Evolutionary conservation across 2,329 filamentous ascomycete genomes (phyloP).

Genomic region (Rosellinia necatrix): DNA sequence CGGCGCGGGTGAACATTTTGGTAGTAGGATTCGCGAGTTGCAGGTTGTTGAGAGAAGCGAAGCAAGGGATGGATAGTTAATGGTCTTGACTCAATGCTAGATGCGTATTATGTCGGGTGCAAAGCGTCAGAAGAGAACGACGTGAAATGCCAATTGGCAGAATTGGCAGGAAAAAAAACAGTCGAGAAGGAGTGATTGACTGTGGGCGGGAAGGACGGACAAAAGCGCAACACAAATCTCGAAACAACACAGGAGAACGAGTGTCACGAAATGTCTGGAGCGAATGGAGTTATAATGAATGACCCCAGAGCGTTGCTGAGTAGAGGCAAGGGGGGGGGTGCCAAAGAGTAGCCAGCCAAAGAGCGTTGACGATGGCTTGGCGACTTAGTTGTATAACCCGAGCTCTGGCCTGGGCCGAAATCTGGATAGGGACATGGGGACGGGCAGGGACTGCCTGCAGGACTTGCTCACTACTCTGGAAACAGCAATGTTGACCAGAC

Average conservation of each 20-base stretch:
- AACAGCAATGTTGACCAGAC: neutral
- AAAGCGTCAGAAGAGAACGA: slow-evolving; percentile 13
- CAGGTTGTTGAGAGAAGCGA: slow-evolving; percentile 3
- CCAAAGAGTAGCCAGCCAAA: neutral
- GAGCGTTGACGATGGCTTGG: slow-evolving; percentile 20
- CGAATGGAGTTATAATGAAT: slow-evolving; percentile 14
- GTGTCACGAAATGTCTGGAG: slow-evolving; percentile 17
- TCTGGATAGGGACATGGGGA: too few species aligned
- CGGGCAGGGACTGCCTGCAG: too few species aligned
- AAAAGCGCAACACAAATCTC: slow-evolving; percentile 16
- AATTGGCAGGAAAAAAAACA: slow-evolving; percentile 1
- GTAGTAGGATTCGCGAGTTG: neutral
- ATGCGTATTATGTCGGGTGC: slow-evolving; percentile 16
- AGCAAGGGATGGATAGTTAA: neutral
- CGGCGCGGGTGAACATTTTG: slow-evolving; percentile 47
- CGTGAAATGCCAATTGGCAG: slow-evolving; percentile 18
- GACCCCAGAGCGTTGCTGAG: slow-evolving; percentile 18
- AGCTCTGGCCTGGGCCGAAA: too few species aligned
- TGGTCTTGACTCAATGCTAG: slow-evolving; percentile 10
- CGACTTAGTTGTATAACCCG: too few species aligned
- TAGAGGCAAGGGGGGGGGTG: slow-evolving; percentile 7
- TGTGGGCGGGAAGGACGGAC: slow-evolving; percentile 13
- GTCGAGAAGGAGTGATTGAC: slow-evolving; percentile 13
- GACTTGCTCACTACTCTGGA: too few species aligned
- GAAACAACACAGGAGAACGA: slow-evolving; percentile 26